Conservation (phyloP, 78 protist species). For the Dictyostelium capitatum region DNA sequence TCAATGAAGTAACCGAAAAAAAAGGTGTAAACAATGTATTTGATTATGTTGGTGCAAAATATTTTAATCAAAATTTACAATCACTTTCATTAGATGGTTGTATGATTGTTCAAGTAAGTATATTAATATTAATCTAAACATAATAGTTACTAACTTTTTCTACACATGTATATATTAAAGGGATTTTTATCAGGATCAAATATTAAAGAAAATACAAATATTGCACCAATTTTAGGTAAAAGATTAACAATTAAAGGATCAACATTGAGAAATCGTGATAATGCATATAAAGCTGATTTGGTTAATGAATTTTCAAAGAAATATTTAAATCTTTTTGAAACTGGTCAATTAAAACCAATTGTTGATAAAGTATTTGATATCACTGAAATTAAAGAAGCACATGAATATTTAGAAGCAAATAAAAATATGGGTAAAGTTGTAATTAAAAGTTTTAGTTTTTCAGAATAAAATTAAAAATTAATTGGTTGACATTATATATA, state of each 20-base stretch:
- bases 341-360: slow-evolving; percentile 61
- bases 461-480: background rate
- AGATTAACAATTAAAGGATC: slow-evolving; percentile 76
- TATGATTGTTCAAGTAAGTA: slow-evolving; percentile 53
- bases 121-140: background rate
- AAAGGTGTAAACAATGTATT: slow-evolving; percentile 53
- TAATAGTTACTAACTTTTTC: too few species aligned
- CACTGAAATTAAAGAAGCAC: slow-evolving; percentile 72
- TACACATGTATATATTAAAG: too few species aligned
- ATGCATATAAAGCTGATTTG: slow-evolving; percentile 52
- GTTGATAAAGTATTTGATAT: slow-evolving; percentile 54
- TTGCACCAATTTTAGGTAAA: slow-evolving; percentile 45
- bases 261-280: slow-evolving; percentile 75
- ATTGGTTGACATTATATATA: too few species aligned
- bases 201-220: slow-evolving; percentile 39
- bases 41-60: slow-evolving; percentile 83
- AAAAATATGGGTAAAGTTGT: slow-evolving; percentile 74
- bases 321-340: slow-evolving; percentile 21
- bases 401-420: slow-evolving; percentile 60
- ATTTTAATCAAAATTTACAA: slow-evolving; percentile 79
- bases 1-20: slow-evolving; percentile 17
- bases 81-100: slow-evolving; percentile 73
- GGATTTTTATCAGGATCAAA: slow-evolving; percentile 46
- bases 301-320: slow-evolving; percentile 1
- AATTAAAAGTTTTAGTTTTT: slow-evolving; percentile 26